Percentiles rank a stretch among this genome's conserved stretches.
phyloP scores from a whole-genome alignment of 345 rosid genomes.

The Sapria himalayana region DNA sequence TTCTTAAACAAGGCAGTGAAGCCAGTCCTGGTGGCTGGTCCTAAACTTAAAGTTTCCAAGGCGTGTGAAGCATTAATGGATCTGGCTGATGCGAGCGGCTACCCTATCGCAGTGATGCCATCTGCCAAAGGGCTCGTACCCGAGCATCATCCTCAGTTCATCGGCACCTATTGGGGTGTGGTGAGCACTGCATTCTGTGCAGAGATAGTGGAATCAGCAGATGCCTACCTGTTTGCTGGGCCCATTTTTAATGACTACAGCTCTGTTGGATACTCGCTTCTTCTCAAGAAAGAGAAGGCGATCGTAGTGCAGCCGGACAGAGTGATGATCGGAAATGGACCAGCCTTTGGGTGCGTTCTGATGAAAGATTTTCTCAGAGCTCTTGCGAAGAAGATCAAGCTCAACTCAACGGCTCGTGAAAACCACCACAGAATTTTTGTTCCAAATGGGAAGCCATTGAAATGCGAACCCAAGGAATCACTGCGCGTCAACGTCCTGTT shows the following conservation, averaged over 20 bases:
- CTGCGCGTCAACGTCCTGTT: slow-evolving; percentile 61
- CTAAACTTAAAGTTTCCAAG: slow-evolving; percentile 39
- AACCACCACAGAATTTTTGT: slow-evolving; percentile 59
- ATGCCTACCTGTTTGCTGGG: slow-evolving; percentile 66
- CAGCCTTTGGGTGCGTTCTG: slow-evolving; percentile 54
- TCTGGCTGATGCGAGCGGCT: slow-evolving; percentile 46
- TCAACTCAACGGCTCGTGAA: slow-evolving; percentile 37
- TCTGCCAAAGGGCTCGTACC: slow-evolving; percentile 58
- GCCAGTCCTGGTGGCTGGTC: slow-evolving; percentile 58
- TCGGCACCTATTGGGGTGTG: slow-evolving; percentile 75
- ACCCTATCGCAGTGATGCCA: slow-evolving; percentile 50
- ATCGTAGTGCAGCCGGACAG: slow-evolving; percentile 54
- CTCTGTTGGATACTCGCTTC: slow-evolving; percentile 69
- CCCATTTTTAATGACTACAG: slow-evolving; percentile 69
- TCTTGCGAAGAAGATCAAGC: slow-evolving; percentile 33
- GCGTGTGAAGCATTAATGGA: slow-evolving; percentile 36
- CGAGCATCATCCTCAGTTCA: slow-evolving; percentile 52
- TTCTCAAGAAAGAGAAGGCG: slow-evolving; percentile 71
- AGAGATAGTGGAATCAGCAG: slow-evolving; percentile 72
- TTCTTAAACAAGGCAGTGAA: slow-evolving; percentile 66
- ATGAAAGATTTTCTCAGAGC: slow-evolving; percentile 56
- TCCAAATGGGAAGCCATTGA: slow-evolving; percentile 36
- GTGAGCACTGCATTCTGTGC: slow-evolving; percentile 61
- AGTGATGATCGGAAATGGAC: slow-evolving; percentile 44
- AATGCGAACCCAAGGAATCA: slow-evolving; percentile 31